Base-by-base conservation (phyloP, 2,329 filamentous ascomycete species). In the Aspergillus glaucus region DNA sequence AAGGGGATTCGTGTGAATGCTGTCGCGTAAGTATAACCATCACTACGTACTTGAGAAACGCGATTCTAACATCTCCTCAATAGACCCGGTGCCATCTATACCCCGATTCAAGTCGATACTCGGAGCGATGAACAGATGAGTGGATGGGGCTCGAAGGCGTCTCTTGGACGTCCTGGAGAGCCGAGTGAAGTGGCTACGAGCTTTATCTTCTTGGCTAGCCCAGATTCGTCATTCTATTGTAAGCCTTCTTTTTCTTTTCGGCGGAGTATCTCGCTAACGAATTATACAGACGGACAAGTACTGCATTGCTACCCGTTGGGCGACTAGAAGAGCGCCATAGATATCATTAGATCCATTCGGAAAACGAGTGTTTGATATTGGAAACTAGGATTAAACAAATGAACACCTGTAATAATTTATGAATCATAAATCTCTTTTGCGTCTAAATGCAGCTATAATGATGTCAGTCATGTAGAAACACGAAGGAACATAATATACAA, bases 1-100 rank as follows among this genome's bases (percentile, higher is more conserved):
- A 79, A 77, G 56, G 80, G 79, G 2, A 82, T 84, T 47, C 68
- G 78, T 2, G 78, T 82, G 39, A 82, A 74, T 58, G 64, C 62
- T 46, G 68, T 72, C 21, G 67, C 67, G 67, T 70, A 55, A 56
- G 67, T 59, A n/a, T 32, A 12, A 5, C 21, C 5, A 21, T 9
- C 10, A 10, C 19, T 32, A 6, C 37, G 5, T 2, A 48, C 4
- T 15, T 15, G 15, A 44, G 3, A 45, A 37, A 12, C 10, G 39
- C 21, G 15, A 41, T 10, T 36, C 45, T 48, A n/a, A 50, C 24
- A 10, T 17, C 14, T 30, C 15, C 15, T 17, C 36, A 68, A 30
- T 30, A 30, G 65, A 0, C 63, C 65, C n/a, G 65, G 64, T 15
- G 58, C 61, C 0, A 51, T 68, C 8, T 66, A 68, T 43, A 68